Evolutionary conservation across 345 rosid genomes (phyloP), one percentile per base, ranked within the genome.

Genomic region (Citrus unshiu): DNA sequence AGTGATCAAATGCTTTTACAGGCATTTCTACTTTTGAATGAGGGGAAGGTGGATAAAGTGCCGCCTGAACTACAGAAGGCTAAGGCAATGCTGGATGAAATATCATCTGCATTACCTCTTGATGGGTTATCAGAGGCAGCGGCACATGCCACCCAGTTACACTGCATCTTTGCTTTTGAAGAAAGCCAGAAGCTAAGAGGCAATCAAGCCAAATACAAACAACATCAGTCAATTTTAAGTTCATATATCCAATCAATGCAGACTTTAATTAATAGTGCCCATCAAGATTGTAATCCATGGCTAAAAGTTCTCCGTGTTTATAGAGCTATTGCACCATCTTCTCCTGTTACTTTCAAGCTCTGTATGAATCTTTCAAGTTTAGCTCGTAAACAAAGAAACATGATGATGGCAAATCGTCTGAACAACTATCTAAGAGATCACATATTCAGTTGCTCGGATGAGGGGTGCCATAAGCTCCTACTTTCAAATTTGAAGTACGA

Each of bases 1-100:
- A 91, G 98, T 81, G 98, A 95, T 80, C 97, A 93, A 87, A 93
- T 93, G 98, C 93, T 95, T 85, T 87, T 95, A 80, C 97, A 91
- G 86, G 95, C 97, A 83, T 80, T 95, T 91, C 91, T 94, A 82
- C 88, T 83, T 80, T 86, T 83, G 61, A 79, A 71, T 66, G 93
- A 89, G 79, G 98, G 98, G 79, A 91, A 90, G 82, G 72, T 71
- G 64, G 91, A 91, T 59, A 90, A 85, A 77, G 91, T 91, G 79
- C 84, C 90, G 25, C 81, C 75, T 80, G 91, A 90, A 78, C 80
- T 92, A 74, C 90, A 87, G 76, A 95, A 90, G 91, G 89, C 97
- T 24, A 90, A 91, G 86, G 79, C 84, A 84, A 88, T 95, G 93
- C 86, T 95, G 85, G 97, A 95, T 78, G 98, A 95, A 83, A 81